A percentile compares a stretch with the other conserved stretches of the same genome.
Conservation (phyloP, 805 yeast species). For the Saccharomycopsis amapae region DNA sequence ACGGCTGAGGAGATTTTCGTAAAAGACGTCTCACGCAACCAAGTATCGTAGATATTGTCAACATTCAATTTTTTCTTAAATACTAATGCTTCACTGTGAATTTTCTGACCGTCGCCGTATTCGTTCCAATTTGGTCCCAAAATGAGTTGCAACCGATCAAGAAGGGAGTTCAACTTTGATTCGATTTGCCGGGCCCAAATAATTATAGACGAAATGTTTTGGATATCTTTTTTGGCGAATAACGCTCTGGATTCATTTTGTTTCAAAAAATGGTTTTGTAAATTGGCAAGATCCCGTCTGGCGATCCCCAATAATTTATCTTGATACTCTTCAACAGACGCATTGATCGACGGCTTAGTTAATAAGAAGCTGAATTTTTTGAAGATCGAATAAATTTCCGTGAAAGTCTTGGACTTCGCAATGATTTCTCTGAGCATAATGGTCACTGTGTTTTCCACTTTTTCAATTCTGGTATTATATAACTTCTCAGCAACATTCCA, state of each 20-base stretch:
- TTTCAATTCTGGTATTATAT: slow-evolving; percentile 37
- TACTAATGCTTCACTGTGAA: slow-evolving; percentile 42
- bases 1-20: slow-evolving; percentile 19
- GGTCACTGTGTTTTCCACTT: slow-evolving; percentile 42
- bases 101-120: slow-evolving; percentile 60
- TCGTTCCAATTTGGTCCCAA: slow-evolving; percentile 56
- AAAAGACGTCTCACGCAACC: slow-evolving; percentile 36
- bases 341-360: slow-evolving; percentile 45
- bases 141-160: slow-evolving; percentile 40
- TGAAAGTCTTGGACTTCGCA: slow-evolving; percentile 34
- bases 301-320: slow-evolving; percentile 41
- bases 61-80: slow-evolving; percentile 43
- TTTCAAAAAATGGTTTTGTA: slow-evolving; percentile 35
- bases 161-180: slow-evolving; percentile 35
- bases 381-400: slow-evolving; percentile 46
- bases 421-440: slow-evolving; percentile 34
- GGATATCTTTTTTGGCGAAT: slow-evolving; percentile 39
- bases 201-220: slow-evolving; percentile 40
- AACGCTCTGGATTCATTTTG: slow-evolving; percentile 32
- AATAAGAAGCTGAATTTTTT: slow-evolving; percentile 43
- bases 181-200: slow-evolving; percentile 49
- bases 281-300: slow-evolving; percentile 37
- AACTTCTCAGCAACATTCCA: slow-evolving; percentile 38
- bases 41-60: slow-evolving; percentile 35
- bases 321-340: slow-evolving; percentile 57